phyloP scores from a whole-genome alignment of 495 filamentous ascomycete species.

The Xylaria castorea region DNA sequence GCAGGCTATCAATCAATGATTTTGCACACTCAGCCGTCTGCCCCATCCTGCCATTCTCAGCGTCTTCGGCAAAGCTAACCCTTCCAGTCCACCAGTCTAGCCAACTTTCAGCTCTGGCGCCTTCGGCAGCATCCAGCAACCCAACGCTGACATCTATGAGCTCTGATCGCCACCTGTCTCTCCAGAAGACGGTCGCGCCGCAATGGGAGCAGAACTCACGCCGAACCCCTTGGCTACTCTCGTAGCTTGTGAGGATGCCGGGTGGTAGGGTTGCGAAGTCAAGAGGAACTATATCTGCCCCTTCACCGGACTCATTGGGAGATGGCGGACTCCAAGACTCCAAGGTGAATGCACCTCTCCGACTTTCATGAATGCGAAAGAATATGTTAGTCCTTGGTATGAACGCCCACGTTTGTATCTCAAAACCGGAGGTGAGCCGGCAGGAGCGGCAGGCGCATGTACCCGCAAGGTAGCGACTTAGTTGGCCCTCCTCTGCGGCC shows the following conservation, averaged over 20 bases:
- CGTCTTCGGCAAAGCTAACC: constrained; percentile 70
- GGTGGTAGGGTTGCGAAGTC: constrained; percentile 5
- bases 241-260: constrained; percentile 43
- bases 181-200: constrained; percentile 73
- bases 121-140: constrained; percentile 58
- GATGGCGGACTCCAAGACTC: background rate
- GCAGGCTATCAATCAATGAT: constrained; percentile 43
- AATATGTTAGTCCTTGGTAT: constrained; percentile 67
- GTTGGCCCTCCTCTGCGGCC: constrained; percentile 19
- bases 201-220: constrained; percentile 71
- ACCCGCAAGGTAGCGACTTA: constrained; percentile 66
- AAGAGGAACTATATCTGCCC: constrained; percentile 27
- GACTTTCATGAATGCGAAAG: constrained; percentile 36
- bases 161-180: constrained; percentile 59
- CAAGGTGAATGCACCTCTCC: background rate
- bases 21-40: constrained; percentile 44
- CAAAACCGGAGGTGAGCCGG: constrained; percentile 66
- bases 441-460: constrained; percentile 71
- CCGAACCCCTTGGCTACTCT: constrained; percentile 53
- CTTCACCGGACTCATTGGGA: background rate
- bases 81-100: constrained; percentile 64
- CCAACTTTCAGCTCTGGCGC: constrained; percentile 64
- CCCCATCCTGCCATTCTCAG: constrained; percentile 48
- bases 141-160: constrained; percentile 73
- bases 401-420: constrained; percentile 74